A percentile compares a stretch with the other conserved stretches of the same genome.
phyloP scores from a whole-genome alignment of 345 rosid genomes.

The Rhodomyrtus tomentosa region DNA sequence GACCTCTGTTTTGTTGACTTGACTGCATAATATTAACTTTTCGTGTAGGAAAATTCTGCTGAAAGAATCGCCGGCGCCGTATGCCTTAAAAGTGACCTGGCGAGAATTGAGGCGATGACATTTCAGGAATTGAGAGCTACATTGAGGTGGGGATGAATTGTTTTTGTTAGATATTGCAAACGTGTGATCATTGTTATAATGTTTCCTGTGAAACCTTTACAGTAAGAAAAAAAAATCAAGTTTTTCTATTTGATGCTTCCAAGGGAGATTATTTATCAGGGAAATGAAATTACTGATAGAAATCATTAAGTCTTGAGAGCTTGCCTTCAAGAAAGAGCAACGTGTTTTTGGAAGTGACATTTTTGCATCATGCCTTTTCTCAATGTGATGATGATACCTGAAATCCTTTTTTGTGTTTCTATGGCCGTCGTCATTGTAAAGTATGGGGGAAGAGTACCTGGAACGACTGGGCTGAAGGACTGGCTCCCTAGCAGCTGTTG shows the following conservation, averaged over 20 bases:
- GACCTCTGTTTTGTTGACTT: neutral
- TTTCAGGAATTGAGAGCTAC: constrained; percentile 55
- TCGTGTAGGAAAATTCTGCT: constrained; percentile 6
- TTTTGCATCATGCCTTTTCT: neutral
- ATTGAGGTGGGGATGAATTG: constrained; percentile 33
- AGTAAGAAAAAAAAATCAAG: neutral
- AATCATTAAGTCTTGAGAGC: neutral
- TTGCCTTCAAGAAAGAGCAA: neutral
- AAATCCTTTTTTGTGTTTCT: neutral
- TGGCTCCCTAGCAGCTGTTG: neutral
- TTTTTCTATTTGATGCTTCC: neutral
- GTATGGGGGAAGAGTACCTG: neutral
- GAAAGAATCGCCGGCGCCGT: constrained; percentile 9
- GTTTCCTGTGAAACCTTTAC: neutral
- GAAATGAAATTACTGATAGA: neutral
- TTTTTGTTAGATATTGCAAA: neutral
- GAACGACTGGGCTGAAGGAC: neutral
- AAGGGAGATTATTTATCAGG: neutral
- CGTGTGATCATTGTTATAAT: neutral
- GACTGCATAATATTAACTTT: neutral
- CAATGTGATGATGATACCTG: neutral
- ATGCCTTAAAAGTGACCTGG: constrained; percentile 23
- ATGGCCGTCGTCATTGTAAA: neutral
- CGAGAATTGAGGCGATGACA: constrained; percentile 54
- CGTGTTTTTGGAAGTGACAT: neutral